Evolutionary conservation across 768 basidiomycete species (phyloP), one percentile per base, ranked within the genome.

Genomic region (Boletus tomentosulus): DNA sequence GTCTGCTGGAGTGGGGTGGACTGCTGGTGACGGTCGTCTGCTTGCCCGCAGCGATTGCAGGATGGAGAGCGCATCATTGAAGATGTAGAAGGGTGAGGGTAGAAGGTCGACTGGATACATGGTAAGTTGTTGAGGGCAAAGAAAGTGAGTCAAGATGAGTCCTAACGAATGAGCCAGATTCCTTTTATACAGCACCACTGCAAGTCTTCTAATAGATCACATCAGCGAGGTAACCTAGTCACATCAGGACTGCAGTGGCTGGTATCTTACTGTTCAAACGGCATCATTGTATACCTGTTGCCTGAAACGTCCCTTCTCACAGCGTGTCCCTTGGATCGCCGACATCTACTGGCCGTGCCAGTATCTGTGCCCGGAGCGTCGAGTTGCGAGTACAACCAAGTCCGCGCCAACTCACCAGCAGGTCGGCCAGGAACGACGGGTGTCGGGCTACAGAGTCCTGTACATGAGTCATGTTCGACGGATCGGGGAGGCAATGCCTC

Each of bases 81-180:
- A 67, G 54, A 84, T 70, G 22, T 79, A 73, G 43, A 77, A 71
- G 25, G 83, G 82, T 1, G 80, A 79, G 27, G 81, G 80, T 56
- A 85, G 71, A 54, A 84, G 62, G 59, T 75, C 65, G 34, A 68
- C 51, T 10, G 62, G 59, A 52, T 61, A 58, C 68, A 70, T 70
- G 54, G 55, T 42, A 34, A 53, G 49, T 53, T 41, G 57, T 48
- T 41, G 47, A 49, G 50, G 25, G 45, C 19, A 19, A 19, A 19
- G 19, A 19, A 28, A 27, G 33, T 2, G 48, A 51, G n/a, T 48
- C 39, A 43, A 46, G 46, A 53, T 31, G 27, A 55, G 44, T 41
- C 16, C n/a, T 10, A 37, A 24, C 37, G 15, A 24, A 31, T 12
- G 55, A 47, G 33, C 27, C 43, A 24, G 44, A 9, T 33, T 24